Evolutionary conservation across 148 eudicot genomes (phyloP).

Genomic region (Arctostaphylos glauca): DNA sequence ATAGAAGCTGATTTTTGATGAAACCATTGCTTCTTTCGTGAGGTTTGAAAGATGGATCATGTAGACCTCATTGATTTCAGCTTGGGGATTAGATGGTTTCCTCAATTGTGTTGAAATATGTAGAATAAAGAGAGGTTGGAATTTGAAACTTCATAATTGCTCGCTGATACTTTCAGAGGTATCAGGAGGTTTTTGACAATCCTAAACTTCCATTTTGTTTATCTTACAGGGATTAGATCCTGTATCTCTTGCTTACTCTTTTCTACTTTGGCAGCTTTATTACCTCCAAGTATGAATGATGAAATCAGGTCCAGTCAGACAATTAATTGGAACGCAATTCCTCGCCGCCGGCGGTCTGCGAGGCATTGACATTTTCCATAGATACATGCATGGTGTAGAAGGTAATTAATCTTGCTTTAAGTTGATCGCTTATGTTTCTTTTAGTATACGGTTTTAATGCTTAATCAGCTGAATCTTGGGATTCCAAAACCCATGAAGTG

Average conservation of each 20-base stretch:
- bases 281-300: slow-evolving; percentile 27
- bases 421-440: background rate
- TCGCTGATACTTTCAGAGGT: background rate
- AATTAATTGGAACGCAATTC: slow-evolving; percentile 44
- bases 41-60: slow-evolving; percentile 12
- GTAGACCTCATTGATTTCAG: background rate
- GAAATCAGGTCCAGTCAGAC: slow-evolving; percentile 39
- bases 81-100: slow-evolving; percentile 1
- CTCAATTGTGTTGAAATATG: background rate
- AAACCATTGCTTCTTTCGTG: background rate
- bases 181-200: background rate
- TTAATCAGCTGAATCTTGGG: background rate
- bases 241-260: background rate
- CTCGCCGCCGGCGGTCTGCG: slow-evolving; percentile 67
- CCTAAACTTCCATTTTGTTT: background rate
- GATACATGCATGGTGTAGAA: slow-evolving; percentile 56
- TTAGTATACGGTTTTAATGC: background rate
- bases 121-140: background rate
- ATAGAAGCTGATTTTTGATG: background rate
- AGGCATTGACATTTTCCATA: slow-evolving; percentile 53
- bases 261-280: slow-evolving; percentile 31
- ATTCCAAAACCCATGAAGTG: background rate
- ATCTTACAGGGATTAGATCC: background rate
- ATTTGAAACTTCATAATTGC: background rate
- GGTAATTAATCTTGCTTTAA: slow-evolving; percentile 13